A percentile compares a stretch with the other conserved stretches of the same genome.
phyloP scores from a whole-genome alignment of 768 basidiomycete genomes.

The Bullera alba region DNA sequence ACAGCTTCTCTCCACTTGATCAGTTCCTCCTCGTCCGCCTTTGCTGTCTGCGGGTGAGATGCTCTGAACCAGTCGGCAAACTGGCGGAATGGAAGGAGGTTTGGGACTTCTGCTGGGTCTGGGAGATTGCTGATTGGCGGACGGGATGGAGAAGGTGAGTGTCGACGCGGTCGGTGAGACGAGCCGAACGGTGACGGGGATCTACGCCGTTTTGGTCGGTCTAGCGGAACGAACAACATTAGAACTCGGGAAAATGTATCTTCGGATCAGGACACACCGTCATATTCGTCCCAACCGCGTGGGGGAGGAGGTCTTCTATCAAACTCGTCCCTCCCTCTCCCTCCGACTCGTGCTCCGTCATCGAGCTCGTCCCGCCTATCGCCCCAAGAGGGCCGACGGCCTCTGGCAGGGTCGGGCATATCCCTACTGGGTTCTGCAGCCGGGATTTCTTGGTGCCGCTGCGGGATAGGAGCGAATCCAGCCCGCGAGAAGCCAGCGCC shows the following conservation, averaged over 20 bases:
- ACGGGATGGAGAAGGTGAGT: slow-evolving; percentile 6
- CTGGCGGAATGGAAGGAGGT: slow-evolving; percentile 27
- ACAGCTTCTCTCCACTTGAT: slow-evolving; percentile 13
- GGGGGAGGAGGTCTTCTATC: slow-evolving; percentile 18
- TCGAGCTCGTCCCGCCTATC: too few species aligned
- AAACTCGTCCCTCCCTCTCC: slow-evolving; percentile 15
- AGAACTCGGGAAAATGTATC: neutral
- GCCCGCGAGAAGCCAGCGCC: slow-evolving; percentile 26
- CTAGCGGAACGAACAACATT: slow-evolving; percentile 6
- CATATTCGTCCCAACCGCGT: slow-evolving; percentile 24
- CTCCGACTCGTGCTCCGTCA: slow-evolving; percentile 5
- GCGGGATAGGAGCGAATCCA: slow-evolving; percentile 35
- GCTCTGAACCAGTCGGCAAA: slow-evolving; percentile 39
- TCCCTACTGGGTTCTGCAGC: slow-evolving; percentile 6
- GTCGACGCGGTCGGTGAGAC: neutral
- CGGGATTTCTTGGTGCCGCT: slow-evolving; percentile 23
- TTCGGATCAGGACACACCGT: slow-evolving; percentile 15
- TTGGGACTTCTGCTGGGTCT: slow-evolving; percentile 30
- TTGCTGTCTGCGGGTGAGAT: slow-evolving; percentile 35
- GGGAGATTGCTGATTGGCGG: slow-evolving; percentile 7
- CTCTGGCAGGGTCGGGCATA: too few species aligned
- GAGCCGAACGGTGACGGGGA: slow-evolving; percentile 27
- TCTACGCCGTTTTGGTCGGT: slow-evolving; percentile 31
- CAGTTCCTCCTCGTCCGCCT: slow-evolving; percentile 35
- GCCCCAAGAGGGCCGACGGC: too few species aligned